A percentile compares a stretch with the other conserved stretches of the same genome.
phyloP scores from a whole-genome alignment of 106 monocot genomes.

The Phalaenopsis equestris region DNA sequence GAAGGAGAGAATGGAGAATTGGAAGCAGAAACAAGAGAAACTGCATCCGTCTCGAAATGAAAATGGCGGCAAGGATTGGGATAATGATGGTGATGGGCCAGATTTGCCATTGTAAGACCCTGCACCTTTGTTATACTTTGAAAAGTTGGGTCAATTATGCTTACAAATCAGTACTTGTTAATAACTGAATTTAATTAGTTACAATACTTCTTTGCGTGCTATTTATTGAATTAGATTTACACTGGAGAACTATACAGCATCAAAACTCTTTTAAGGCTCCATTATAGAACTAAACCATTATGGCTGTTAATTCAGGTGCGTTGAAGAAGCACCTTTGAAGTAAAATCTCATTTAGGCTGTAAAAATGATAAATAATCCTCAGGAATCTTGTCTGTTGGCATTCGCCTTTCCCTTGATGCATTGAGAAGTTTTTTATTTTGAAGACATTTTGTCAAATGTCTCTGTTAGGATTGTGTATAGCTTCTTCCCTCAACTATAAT shows the following conservation, averaged over 20 bases:
- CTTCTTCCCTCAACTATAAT: neutral
- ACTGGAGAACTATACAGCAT: neutral
- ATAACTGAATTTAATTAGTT: neutral
- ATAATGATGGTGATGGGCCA: constrained; percentile 51
- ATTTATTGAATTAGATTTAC: neutral
- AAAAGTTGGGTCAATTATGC: neutral
- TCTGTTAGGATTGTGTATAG: neutral
- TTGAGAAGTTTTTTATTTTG: neutral
- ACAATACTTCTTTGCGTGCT: neutral
- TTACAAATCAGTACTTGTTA: neutral
- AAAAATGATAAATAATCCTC: neutral
- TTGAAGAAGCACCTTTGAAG: neutral
- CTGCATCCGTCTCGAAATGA: constrained; percentile 57
- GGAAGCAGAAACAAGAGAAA: constrained; percentile 97
- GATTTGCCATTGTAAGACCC: constrained; percentile 83
- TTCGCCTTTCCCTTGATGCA: neutral
- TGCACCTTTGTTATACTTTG: neutral
- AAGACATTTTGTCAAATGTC: neutral
- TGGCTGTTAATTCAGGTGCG: neutral
- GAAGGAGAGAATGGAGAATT: constrained; percentile 97
- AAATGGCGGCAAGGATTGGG: constrained; percentile 65
- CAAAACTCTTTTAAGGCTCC: neutral
- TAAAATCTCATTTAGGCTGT: neutral
- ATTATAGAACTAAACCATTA: neutral
- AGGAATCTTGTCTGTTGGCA: neutral